Evolutionary conservation across 2,329 filamentous ascomycete species (phyloP), one percentile per base, ranked within the genome.

Genomic region (Apiospora saccharicola): DNA sequence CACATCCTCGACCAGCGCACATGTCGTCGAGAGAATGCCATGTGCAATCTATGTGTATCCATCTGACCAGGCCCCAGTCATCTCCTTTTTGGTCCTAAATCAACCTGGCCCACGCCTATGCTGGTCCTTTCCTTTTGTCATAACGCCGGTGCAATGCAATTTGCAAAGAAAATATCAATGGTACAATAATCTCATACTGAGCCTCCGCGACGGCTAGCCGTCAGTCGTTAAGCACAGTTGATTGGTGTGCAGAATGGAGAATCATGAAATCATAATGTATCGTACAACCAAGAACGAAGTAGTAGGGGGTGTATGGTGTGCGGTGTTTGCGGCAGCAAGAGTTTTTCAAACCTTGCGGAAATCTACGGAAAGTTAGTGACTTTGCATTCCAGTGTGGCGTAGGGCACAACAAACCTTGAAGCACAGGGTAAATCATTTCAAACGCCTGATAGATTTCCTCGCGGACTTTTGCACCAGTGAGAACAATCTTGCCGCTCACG

Each of bases 371-470:
- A 3, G 19, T 74, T 72, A 75, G 70, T 67, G 57, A 8, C 10
- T 22, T 69, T 51, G 64, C n/a, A 3, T 51, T 70, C 26, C 37
- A 10, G 26, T 13, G 12, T 26, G 1, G 10, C 19, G 3, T 19
- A 8, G n/a, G 19, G 30, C 26, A 22, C 2, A 75, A 84, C 87
- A 78, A 86, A 95, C 93, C 93, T 88, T 95, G 94, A 81, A 97
- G 87, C 86, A 98, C 95, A 82, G 95, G 95, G 82, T 98, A 98
- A 86, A 98, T 98, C 91, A 97, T 93, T 86, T 97, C 95, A 81
- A 98, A 98, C 67, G 95, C 95, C 83, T 96, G 94, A 81, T 98
- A 97, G 77, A 99, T 98, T 86, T 98, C 96, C 85, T 99, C 96
- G 78, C 96, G 93, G 76, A 98, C 95, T 83, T 99, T 98, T 77